Conservation (phyloP, 2,329 filamentous ascomycete species). For the Cladosporium velox region DNA sequence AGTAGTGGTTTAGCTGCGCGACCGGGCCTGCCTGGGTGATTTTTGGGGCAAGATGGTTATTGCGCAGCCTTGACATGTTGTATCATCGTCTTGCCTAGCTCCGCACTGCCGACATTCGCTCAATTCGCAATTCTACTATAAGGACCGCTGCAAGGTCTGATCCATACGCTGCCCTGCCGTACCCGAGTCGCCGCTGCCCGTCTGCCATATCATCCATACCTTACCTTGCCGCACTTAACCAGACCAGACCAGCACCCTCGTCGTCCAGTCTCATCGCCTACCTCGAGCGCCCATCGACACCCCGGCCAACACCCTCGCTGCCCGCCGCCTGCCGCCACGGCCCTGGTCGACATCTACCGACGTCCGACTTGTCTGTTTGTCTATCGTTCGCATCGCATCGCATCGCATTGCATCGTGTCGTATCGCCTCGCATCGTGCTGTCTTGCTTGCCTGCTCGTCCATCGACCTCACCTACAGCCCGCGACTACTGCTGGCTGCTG, state of each 20-base stretch:
- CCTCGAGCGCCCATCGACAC: slow-evolving; percentile 1
- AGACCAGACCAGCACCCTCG: slow-evolving; percentile 14
- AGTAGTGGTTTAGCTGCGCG: slow-evolving; percentile 9
- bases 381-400: slow-evolving; percentile 11
- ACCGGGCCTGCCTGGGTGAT: slow-evolving; percentile 3
- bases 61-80: not conserved
- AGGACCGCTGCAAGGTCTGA: slow-evolving; percentile 20
- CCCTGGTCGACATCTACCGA: slow-evolving; percentile 20
- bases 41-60: not conserved
- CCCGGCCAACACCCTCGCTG: slow-evolving; percentile 11
- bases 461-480: not conserved
- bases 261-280: slow-evolving; percentile 6
- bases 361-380: not conserved
- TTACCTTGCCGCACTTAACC: slow-evolving; percentile 1
- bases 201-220: slow-evolving; percentile 9
- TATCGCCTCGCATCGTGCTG: not conserved
- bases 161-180: slow-evolving; percentile 1
- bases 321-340: slow-evolving; percentile 17
- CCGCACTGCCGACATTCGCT: slow-evolving; percentile 16
- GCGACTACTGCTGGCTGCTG: slow-evolving; percentile 18
- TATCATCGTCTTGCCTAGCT: slow-evolving; percentile 16
- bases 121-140: slow-evolving; percentile 9
- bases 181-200: slow-evolving; percentile 6
- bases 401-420: slow-evolving; percentile 16
- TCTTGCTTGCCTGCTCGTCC: not conserved